Evolutionary conservation across 1,284 basidiomycete species (phyloP), one percentile per base, ranked within the genome.

Genomic region (Gymnopus androsaceus): DNA sequence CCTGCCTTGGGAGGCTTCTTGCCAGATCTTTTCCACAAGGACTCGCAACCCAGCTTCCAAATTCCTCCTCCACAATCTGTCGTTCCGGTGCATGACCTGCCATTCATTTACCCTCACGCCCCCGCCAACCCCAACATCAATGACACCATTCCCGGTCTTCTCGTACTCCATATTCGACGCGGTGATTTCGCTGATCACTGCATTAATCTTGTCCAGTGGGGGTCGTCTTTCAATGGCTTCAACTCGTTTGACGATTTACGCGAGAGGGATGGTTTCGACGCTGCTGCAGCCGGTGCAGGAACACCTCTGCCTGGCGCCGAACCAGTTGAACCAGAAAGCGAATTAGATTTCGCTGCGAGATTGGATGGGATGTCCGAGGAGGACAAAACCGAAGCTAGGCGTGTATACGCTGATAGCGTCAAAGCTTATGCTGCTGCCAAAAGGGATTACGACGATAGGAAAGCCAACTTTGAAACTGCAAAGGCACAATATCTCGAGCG

Each of bases 111-210:
- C 37, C 51, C 40, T 30, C 51, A 45, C 30, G 12, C 51, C 21
- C 30, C 51, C 30, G 21, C 46, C n/a, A 40, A 33, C 3, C 61
- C 51, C 25, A 21, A 45, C 45, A 15, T 38, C 15, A 53, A 34
- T 21, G 33, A 53, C 23, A 45, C 41, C 14, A 52, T 44, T 27
- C 41, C 51, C 2, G 78, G 77, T 17, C 68, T 84, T 1, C 67
- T 87, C 9, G 84, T 77, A 1, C 65, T 88, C 3, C 85, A 87
- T 59, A 63, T 86, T 27, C 81, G 85, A 1, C 71, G 84, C 21
- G 85, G 85, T 3, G 85, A 87, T 65, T 88, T 79, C 63, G 56
- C 73, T 40, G 63, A 70, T 1, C 83, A 85, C 60, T 87, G 85
- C 58, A 38, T 59, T 1, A 65, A 73, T 55, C 75, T 86, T 25